Evolutionary conservation across 371 early-diverging fungal species (phyloP).

Genomic region (Zopfochytrium polystomum): DNA sequence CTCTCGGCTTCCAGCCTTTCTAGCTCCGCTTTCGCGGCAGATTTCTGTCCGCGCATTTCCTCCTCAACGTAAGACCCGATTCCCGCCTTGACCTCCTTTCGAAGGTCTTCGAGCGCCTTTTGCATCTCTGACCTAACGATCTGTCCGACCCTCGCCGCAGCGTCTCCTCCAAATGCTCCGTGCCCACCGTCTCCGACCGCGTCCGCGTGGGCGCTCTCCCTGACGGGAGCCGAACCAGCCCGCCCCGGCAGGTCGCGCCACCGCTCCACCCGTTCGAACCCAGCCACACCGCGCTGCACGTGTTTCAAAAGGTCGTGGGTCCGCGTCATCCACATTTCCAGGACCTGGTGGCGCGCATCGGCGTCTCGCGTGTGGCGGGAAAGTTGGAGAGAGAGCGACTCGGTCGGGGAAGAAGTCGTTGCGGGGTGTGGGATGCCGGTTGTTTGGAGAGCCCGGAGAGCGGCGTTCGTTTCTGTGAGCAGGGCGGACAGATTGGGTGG

Average conservation of each 20-base stretch:
- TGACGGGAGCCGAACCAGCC: neutral
- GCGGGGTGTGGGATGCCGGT: neutral
- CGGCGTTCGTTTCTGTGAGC: neutral
- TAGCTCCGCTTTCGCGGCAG: constrained; percentile 5
- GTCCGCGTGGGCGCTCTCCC: too few species aligned
- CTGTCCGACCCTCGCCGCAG: constrained; percentile 3
- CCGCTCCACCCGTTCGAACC: constrained; percentile 22
- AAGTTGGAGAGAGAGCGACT: constrained; percentile 15
- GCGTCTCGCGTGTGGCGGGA: constrained; percentile 7
- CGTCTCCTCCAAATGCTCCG: constrained; percentile 11
- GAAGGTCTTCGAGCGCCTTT: neutral
- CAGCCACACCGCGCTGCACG: constrained; percentile 20
- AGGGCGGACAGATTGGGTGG: too few species aligned
- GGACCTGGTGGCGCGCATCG: constrained; percentile 16
- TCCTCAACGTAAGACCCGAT: constrained; percentile 3
- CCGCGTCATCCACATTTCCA: constrained; percentile 25
- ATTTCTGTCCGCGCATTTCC: constrained; percentile 3
- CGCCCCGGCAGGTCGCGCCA: neutral
- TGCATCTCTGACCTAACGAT: neutral
- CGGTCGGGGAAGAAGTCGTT: constrained; percentile 3
- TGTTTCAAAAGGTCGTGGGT: constrained; percentile 23
- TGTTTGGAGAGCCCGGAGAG: neutral
- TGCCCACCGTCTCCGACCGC: too few species aligned
- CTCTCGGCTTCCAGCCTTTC: neutral
- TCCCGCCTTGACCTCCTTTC: constrained; percentile 12